phyloP scores from a whole-genome alignment of 139 green algal genomes.

The Monoraphidium neglectum region DNA sequence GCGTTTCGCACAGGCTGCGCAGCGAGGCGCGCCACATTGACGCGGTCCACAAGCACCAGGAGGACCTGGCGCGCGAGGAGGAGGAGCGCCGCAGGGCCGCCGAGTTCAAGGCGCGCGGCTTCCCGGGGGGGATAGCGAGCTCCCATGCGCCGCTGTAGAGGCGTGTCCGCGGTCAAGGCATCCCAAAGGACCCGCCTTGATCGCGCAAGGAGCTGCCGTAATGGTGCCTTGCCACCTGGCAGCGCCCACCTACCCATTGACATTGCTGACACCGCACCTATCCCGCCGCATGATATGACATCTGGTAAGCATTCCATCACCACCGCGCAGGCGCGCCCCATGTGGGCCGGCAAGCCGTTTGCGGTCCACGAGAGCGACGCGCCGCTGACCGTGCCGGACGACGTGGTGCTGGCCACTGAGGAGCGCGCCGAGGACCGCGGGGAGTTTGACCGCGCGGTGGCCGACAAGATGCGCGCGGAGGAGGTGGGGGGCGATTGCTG shows the following conservation, averaged over 20 bases:
- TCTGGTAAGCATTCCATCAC: neutral
- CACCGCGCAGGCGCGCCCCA: slow-evolving; percentile 40
- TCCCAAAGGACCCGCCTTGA: too few relatives aligned
- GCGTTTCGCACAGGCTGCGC: slow-evolving; percentile 24
- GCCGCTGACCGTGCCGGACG: slow-evolving; percentile 46
- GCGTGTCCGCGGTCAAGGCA: too few relatives aligned
- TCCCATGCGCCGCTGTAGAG: too few relatives aligned
- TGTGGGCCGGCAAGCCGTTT: slow-evolving; percentile 41
- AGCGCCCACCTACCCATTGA: too few relatives aligned
- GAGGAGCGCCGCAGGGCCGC: slow-evolving; percentile 36
- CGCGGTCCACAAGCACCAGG: slow-evolving; percentile 21
- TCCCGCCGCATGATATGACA: slow-evolving; percentile 11
- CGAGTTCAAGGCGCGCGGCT: slow-evolving; percentile 55
- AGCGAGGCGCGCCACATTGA: slow-evolving; percentile 42
- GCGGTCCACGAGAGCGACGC: slow-evolving; percentile 16
- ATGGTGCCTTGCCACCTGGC: too few relatives aligned
- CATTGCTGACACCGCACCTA: too few relatives aligned
- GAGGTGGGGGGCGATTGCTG: slow-evolving; percentile 46
- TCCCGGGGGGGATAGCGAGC: too few relatives aligned
- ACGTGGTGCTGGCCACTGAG: slow-evolving; percentile 39
- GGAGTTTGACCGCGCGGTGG: slow-evolving; percentile 44
- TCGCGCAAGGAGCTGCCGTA: too few relatives aligned
- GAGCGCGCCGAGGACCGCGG: slow-evolving; percentile 34
- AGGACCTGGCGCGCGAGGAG: slow-evolving; percentile 43
- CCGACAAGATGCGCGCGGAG: slow-evolving; percentile 29